Evolutionary conservation across 2,329 filamentous ascomycete species (phyloP), one percentile per base, ranked within the genome.

Genomic region (Leptosphaerulina australis): DNA sequence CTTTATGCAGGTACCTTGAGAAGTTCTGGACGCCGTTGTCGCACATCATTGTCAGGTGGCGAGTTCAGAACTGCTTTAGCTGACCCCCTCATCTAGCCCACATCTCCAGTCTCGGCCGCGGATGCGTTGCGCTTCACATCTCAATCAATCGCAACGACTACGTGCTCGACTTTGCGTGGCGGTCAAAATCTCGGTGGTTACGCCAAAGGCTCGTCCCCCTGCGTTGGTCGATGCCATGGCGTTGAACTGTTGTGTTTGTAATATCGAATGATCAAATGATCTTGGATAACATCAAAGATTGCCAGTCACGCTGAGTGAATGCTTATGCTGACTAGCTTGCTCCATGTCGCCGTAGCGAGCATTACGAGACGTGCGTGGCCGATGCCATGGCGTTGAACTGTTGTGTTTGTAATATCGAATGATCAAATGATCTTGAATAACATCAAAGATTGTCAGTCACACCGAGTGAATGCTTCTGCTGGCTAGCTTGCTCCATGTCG

Each of bases 1-100:
- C 20, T 46, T 37, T 33, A 67, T 68, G 67, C 64, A 69, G 66
- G 62, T 68, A 67, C 64, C 41, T 64, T 24, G n/a, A 53, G 28
- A 40, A 36, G 31, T 25, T 47, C 43, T 49, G 40, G 44, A 46
- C 56, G 56, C 57, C 46, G 50, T 50, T 40, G 56, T 67, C 30
- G 50, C 57, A 63, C 51, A 47, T 46, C 39, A 51, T 45, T 45
- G 59, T 64, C 62, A 63, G 60, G 61, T 62, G 60, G 55, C 54
- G 55, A 55, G 34, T 34, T 52, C 45, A 55, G 52, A 39, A 50
- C 30, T 61, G 50, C 50, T 51, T 44, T 46, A 46, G 51, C 53
- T 61, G 59, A 58, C 51, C 40, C n/a, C 41, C 41, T 55, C 47
- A 40, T 54, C 53, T 55, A 56, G 55, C 57, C 49, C 36, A 48